These are phyloP conservation scores for Leishmania gerbilli DNA, from an alignment of 208 protist species.

Conservation along the genomic window DNA sequence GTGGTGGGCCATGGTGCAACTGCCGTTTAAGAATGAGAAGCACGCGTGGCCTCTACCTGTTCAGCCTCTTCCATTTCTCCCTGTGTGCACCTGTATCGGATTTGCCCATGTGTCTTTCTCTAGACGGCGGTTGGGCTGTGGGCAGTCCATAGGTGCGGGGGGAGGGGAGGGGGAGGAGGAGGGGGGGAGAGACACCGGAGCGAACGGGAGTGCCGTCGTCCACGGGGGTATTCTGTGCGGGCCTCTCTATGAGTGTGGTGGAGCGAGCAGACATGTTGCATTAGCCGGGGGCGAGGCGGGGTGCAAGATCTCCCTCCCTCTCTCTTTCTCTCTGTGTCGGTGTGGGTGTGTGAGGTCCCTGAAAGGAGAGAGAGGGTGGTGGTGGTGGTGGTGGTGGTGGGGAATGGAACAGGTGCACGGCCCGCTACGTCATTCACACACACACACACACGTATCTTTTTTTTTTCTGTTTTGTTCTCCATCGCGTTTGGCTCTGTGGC, in stretches of 20 bases:
- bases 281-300: neutral
- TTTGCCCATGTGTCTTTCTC: constrained; percentile 11
- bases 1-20: no score
- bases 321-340: neutral
- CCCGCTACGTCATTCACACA: constrained; percentile 13
- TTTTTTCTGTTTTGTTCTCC: neutral
- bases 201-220: neutral
- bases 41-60: neutral
- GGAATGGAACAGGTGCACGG: neutral
- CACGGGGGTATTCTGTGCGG: neutral
- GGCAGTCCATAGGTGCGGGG: neutral
- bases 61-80: neutral
- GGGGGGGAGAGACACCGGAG: neutral
- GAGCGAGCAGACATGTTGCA: neutral
- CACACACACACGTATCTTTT: neutral
- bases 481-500: neutral
- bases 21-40: no score
- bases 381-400: neutral
- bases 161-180: neutral
- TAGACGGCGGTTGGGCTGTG: neutral
- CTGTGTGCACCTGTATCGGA: neutral
- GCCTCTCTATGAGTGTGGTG: neutral
- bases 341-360: neutral
- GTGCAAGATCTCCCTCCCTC: no score
- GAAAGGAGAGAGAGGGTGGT: neutral